Evolutionary conservation across 495 filamentous ascomycete species (phyloP), one percentile per base, ranked within the genome.

Genomic region (Venustampulla echinocandica): DNA sequence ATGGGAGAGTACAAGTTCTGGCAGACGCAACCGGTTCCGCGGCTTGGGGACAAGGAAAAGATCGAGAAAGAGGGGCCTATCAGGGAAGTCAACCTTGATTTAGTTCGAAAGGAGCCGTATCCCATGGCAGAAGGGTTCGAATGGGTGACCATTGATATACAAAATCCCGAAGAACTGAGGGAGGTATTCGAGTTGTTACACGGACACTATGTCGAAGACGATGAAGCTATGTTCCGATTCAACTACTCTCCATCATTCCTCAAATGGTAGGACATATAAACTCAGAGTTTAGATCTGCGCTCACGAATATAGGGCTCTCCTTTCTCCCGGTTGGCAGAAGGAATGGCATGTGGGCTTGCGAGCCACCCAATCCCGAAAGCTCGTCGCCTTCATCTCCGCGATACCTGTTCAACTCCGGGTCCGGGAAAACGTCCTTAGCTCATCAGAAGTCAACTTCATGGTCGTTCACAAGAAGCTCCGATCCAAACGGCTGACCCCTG

Each of bases 1-100:
- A 95, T 95, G 87, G 90, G 79, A 3, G 82, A 81, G 23, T 95
- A 96, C 73, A 95, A 93, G 64, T 98, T 98, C 65, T 98, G 92
- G 92, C 80, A 85, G 61, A 97, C 92, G 25, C 92, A 98, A 62
- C 92, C 92, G 0, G 92, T 98, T 23, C 85, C 87, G 9, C 79
- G 80, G 46, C 95, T 96, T 53, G 81, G 77, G 7, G 71, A 76
- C 41, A 67, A 62, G n/a, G 30, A 19, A 10, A 54, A 66, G 30
- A 43, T 64, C 10, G 43, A 71, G 17, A 64, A 70, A 50, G 76
- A 81, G 61, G 77, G 77, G 0, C 77, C 75, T 3, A 60, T 79
- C 30, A 70, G 61, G 49, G 53, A 69, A 9, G 85, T 90, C 55
- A 80, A 87, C 50, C 76, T 84, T 2, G 82, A 84, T 44, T 75